Evolutionary conservation across 345 rosid species (phyloP).

Genomic region (Citrus unshiu): DNA sequence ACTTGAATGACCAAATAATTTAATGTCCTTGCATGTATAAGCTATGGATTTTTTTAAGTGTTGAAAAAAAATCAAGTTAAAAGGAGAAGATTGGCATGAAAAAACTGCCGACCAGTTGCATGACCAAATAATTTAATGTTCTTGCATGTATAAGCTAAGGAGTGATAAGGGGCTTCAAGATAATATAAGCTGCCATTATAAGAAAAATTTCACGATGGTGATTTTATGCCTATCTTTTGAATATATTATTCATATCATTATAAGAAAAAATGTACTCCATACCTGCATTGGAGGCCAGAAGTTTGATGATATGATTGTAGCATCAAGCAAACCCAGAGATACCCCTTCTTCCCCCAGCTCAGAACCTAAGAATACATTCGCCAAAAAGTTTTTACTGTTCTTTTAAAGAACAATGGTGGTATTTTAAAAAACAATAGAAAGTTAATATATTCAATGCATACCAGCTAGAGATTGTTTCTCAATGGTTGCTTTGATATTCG

Average conservation of each 20-base stretch:
- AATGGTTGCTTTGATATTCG: conserved; percentile 65
- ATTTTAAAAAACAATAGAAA: too few relatives aligned
- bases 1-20: neutral
- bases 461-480: conserved; percentile 53
- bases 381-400: neutral
- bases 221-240: neutral
- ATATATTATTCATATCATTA: neutral
- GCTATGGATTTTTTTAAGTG: neutral
- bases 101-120: neutral
- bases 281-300: conserved; percentile 99
- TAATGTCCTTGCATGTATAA: neutral
- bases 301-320: conserved; percentile 86
- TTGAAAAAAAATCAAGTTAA: neutral
- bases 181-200: neutral
- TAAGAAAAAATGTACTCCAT: neutral
- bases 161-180: neutral
- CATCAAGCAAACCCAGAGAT: conserved; percentile 62
- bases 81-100: neutral
- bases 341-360: conserved; percentile 39
- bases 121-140: neutral
- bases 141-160: neutral
- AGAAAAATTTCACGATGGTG: neutral
- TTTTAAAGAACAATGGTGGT: neutral
- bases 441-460: conserved; percentile 13
- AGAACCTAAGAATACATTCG: conserved; percentile 33